Evolutionary conservation across 2,329 filamentous ascomycete genomes (phyloP), one percentile per base, ranked within the genome.

Genomic region (Byssoonygena ceratinophila): DNA sequence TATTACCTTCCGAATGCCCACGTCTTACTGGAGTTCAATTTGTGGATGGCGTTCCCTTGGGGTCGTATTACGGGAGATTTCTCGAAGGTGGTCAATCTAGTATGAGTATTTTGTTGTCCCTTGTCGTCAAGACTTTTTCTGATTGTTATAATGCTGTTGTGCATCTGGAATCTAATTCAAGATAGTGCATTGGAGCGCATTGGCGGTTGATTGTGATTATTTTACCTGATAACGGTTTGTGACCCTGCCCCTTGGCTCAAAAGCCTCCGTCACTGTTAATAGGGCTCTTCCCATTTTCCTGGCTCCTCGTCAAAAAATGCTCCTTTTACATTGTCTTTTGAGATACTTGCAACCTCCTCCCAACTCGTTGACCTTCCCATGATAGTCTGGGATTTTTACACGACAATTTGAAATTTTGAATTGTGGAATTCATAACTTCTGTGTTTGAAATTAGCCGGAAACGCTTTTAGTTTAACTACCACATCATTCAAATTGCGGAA

Each of bases 21-120:
- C 39, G 12, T 51, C 29, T 51, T 22, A 22, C 29, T 41, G 39
- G 29, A 43, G 39, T 34, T 51, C 27, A 44, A 25, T 40, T 29
- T 32, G 23, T 43, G 25, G 36, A 37, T 23, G 46, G 39, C 39
- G 47, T 44, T 44, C 27, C 37, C 27, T 16, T 51, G 20, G 27
- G 37, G 16, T 51, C 18, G 14, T 34, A 23, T 16, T 51, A 34
- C 16, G 20, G 47, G 29, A 34, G 47, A 6, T 18, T 43, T 43
- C n/a, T 51, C 25, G 20, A 36, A 5, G 37, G 27, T 43, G 25
- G 22, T 18, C 32, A 51, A 51, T 9, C 25, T 20, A 51, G 47
- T 43, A 45, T 51, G 49, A 45, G 41, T 45, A 37, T 45, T 45
- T 34, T 51, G 41, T 22, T 51, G 27, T 51, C 49, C 40, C 49